Base-by-base conservation (phyloP, 116 monocot species). In the Papilionanthe hybrid region DNA sequence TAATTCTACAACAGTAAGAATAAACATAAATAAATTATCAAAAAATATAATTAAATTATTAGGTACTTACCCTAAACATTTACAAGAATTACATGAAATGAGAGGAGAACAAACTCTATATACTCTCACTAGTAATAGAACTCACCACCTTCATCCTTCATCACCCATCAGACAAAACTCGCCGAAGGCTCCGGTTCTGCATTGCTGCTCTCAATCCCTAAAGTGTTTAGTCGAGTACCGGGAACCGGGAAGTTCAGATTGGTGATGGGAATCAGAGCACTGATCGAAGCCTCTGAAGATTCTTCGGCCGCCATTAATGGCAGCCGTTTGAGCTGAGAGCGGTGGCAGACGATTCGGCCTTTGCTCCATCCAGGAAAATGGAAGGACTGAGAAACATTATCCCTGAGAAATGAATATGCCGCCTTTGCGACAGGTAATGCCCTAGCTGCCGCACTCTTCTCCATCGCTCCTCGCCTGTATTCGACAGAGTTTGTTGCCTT, bases 361-460 rank as follows among this genome's bases (percentile, higher is more conserved):
- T 92, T 96, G 88, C 91, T 96, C 96, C 96, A 96, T 56, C 86
- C 89, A 9, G 96, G 85, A 75, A 92, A 92, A 75, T 89, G 83
- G 63, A 96, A 94, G 5, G 92, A 86, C 47, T 89, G 68, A 44
- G 91, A 85, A 44, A 96, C 72, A 25, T 82, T 83, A 68, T 92
- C 92, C 43, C 82, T 90, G 10, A 96, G 86, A 81, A 86, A 96
- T 29, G 92, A 74, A 84, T 89, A 91, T 20, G 86, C 90, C 56
- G 87, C 91, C 80, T 87, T 94, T 32, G 89, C 87, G 44, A 94
- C 77, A 18, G 96, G 92, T 30, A 91, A 78, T 15, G 72, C 81
- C 72, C 86, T 87, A 30, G 91, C 79, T 27, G 67, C 77, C 19
- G 86, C 78, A 75, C 90, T 94, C 76, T 91, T 92, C 86, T 96